phyloP scores from a whole-genome alignment of 192 early-diverging fungal genomes.

The Lobosporangium transversale region DNA sequence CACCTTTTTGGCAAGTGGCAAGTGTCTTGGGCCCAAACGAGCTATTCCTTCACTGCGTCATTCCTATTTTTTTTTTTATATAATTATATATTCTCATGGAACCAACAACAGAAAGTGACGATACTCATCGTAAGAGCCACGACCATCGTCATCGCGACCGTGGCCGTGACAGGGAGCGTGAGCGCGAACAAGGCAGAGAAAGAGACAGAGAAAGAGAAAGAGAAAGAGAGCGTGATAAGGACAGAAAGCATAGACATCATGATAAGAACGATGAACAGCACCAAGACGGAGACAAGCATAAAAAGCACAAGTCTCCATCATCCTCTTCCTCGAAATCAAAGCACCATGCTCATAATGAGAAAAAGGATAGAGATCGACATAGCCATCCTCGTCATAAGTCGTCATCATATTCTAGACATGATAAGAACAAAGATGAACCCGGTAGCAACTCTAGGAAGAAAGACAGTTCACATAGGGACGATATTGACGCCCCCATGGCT shows the following conservation, averaged over 20 bases:
- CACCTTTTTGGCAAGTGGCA: background rate
- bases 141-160: constrained; percentile 8
- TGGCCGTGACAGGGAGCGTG: constrained; percentile 9
- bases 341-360: constrained; percentile 28
- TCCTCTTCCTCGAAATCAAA: constrained; percentile 39
- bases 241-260: constrained; percentile 14
- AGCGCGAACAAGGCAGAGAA: constrained; percentile 8
- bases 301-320: constrained; percentile 37
- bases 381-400: constrained; percentile 22
- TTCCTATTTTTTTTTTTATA: too few species aligned
- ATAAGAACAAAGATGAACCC: constrained; percentile 12
- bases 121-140: background rate
- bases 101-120: constrained; percentile 24
- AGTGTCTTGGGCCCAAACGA: too few species aligned
- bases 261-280: constrained; percentile 22
- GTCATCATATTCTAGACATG: constrained; percentile 24
- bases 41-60: too few species aligned
- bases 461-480: too few species aligned
- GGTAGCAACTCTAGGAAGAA: constrained; percentile 6
- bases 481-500: background rate
- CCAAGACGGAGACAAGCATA: constrained; percentile 20
- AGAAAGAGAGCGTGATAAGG: constrained; percentile 6
- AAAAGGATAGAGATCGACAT: constrained; percentile 8
- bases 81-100: constrained; percentile 32
- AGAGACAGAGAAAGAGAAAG: background rate